Conservation (phyloP, 1,139 yeast species). For the Yamadazyma membranifaciens region DNA sequence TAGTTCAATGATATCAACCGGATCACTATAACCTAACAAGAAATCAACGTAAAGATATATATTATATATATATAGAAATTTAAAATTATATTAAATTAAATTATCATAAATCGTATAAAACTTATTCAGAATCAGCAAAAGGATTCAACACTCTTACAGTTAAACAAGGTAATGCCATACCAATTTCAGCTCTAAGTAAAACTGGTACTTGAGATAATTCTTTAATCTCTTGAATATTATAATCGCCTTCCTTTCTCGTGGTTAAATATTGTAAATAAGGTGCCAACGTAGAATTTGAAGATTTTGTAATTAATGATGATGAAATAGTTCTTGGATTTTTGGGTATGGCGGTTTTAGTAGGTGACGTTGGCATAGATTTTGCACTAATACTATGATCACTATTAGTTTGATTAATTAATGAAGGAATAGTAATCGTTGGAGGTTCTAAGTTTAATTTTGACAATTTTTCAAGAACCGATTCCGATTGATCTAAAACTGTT, state of each 20-base stretch:
- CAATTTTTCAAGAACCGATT: slow-evolving; percentile 47
- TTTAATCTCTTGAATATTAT: slow-evolving; percentile 73
- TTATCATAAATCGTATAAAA: slow-evolving; percentile 4
- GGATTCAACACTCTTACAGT: slow-evolving; percentile 95
- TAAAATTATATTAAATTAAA: no score
- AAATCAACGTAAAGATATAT: no score
- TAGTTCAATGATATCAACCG: no score
- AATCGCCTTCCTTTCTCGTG: slow-evolving; percentile 61
- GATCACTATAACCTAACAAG: no score
- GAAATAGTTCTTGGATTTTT: slow-evolving; percentile 39
- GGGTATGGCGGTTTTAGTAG: slow-evolving; percentile 23
- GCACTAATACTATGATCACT: no score
- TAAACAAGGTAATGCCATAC: slow-evolving; percentile 92
- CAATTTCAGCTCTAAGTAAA: slow-evolving; percentile 84
- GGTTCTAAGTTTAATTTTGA: slow-evolving; percentile 48
- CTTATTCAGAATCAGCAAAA: slow-evolving; percentile 35
- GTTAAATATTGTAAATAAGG: slow-evolving; percentile 56
- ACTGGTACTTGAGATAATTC: slow-evolving; percentile 82
- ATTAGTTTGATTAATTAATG: neutral
- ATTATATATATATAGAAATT: no score
- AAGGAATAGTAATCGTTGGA: slow-evolving; percentile 51
- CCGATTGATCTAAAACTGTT: slow-evolving; percentile 32
- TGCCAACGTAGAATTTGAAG: slow-evolving; percentile 35
- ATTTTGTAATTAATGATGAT: slow-evolving; percentile 42
- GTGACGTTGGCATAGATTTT: slow-evolving; percentile 28